A percentile compares a stretch with the other conserved stretches of the same genome.
These are phyloP conservation scores for Fraxinus cuspidata DNA, from an alignment of 257 asterid species.

Conservation along the genomic window DNA sequence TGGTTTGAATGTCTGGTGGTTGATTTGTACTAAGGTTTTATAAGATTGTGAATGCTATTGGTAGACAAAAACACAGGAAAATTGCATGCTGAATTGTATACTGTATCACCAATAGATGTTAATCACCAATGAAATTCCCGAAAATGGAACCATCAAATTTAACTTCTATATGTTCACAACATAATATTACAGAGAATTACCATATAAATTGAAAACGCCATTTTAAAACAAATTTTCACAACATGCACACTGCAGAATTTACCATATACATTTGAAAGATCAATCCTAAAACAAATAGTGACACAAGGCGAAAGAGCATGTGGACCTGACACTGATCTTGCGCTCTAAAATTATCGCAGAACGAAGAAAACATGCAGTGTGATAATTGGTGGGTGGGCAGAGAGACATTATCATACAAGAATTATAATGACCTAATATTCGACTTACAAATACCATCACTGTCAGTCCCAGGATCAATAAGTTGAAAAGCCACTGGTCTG, in stretches of 20 bases:
- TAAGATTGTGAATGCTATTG: not conserved
- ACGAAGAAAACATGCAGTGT: not conserved
- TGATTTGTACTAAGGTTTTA: not conserved
- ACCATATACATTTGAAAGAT: not conserved
- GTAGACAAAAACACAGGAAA: not conserved
- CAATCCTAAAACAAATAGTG: not conserved
- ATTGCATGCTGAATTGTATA: not conserved
- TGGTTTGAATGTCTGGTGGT: not conserved
- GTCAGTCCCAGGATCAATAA: conserved; percentile 15
- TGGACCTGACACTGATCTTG: not conserved
- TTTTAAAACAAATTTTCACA: no score
- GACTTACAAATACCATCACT: not conserved
- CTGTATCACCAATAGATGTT: not conserved
- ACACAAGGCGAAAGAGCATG: not conserved
- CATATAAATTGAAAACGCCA: not conserved
- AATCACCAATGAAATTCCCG: not conserved
- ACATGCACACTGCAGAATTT: not conserved
- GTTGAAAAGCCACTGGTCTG: not conserved
- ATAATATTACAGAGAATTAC: not conserved
- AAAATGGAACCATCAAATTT: not conserved
- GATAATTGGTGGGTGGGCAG: not conserved
- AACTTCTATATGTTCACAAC: no score
- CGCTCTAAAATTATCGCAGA: not conserved
- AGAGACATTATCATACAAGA: not conserved
- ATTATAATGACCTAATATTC: not conserved